Base-by-base conservation (phyloP, 164 flowering plant genomes). In the Litsea cubeba region DNA sequence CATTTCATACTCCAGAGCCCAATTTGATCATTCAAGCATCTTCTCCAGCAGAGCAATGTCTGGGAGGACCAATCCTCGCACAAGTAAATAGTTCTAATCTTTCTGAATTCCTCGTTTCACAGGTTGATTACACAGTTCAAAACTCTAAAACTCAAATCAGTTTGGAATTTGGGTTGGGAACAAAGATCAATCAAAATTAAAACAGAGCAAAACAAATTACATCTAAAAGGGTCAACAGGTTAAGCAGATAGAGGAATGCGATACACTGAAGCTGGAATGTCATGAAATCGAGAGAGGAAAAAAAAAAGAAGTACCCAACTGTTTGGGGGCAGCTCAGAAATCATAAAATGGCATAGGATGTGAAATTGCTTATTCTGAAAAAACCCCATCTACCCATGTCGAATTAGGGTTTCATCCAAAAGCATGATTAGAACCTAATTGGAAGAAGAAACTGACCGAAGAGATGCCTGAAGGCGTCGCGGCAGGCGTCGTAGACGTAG, bases 381-480 rank as follows among this genome's bases (percentile, higher is more conserved):
- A 40, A 40, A 5, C 7, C n/a, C 60, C 60, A 54, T 54, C 60
- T 2, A 54, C 17, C 7, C 12, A 15, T 54, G 5, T 54, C 60
- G n/a, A 54, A 15, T 4, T 54, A 15, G 60, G 60, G 60, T 54
- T 54, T 8, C 46, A 54, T 14, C 60, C 18, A 54, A 54, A 20
- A 3, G n/a, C 60, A 54, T 54, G 4, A 30, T 17, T 3, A 50
- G 57, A 18, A 24, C 17, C 5, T 17, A 26, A 40, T 20, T 3
- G 58, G 69, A 4, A 40, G 60, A 75, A 25, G 11, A 12, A 7
- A 3, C 73, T 22, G 46, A 95, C 99, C 99, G 32, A 95, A 92
- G 65, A 95, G 86, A 74, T 91, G 95, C 70, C 99, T 97, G 70
- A 96, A 83, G 40, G 98, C 98, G 76, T 93, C 98, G 67, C 98